Base-by-base conservation (phyloP, 768 basidiomycete species). In the Phallus indusiatus region DNA sequence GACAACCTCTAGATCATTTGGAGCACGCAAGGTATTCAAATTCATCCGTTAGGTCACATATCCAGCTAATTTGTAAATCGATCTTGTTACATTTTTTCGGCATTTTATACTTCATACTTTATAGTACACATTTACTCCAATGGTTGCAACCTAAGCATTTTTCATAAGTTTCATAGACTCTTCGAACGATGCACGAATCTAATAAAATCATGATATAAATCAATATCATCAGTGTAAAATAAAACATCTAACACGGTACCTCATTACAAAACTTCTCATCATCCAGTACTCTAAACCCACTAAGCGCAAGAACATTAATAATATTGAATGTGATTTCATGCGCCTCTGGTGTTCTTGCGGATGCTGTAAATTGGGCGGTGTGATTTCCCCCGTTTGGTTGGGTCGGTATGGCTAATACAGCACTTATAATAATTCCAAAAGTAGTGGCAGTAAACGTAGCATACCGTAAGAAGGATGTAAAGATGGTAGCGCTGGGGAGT, bases 371-470 rank as follows among this genome's bases (percentile, higher is more conserved):
- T 12, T 73, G 82, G 1, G 71, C 72, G 0, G 90, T 91, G 64
- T 92, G 90, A 65, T 91, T 91, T 8, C 88, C 88, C 11, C 88
- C 90, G 63, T 82, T 76, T 0, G 73, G 67, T 20, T 81, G 74
- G 0, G 86, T 89, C 2, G 90, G 90, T 47, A 92, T 92, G 11
- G 86, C 89, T 90, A 28, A 11, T 37, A 14, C 16, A 36, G 14
- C 18, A 35, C 2, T 7, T n/a, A n/a, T 18, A 35, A 22, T 7
- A 33, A 18, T 34, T 3, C 3, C 20, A 33, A 59, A 58, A 49
- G 61, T 42, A 14, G 28, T 22, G 47, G 12, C 22, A 55, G 59
- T 21, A 28, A 28, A 28, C 5, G 17, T 1, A 12, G 67, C 75
- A 69, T 67, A 85, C 85, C 77, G 62, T 74, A 87, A n/a, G 68